phyloP scores from a whole-genome alignment of 2,329 filamentous ascomycete species.

The Venturia asperata region DNA sequence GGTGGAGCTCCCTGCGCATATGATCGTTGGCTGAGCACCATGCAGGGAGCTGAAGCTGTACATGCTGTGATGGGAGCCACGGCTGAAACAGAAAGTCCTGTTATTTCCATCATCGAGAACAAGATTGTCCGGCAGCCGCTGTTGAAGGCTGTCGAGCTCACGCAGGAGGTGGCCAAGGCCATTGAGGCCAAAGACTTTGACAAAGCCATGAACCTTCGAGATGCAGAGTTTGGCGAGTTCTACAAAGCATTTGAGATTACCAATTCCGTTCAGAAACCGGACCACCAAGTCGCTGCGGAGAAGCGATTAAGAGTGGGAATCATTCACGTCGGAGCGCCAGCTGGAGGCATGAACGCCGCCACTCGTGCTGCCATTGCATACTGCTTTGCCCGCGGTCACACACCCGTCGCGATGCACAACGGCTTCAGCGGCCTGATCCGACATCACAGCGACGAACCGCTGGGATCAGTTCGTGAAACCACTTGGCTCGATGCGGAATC shows the following conservation, averaged over 20 bases:
- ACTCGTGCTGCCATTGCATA: constrained; percentile 90
- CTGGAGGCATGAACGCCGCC: constrained; percentile 92
- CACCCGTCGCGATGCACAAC: constrained; percentile 87
- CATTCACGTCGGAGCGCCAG: constrained; percentile 41
- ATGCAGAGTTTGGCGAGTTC: constrained; percentile 90
- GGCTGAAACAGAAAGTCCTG: constrained; percentile 81
- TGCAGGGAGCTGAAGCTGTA: constrained; percentile 92
- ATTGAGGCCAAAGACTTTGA: constrained; percentile 83
- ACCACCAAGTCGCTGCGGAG: constrained; percentile 58
- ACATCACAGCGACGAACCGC: constrained; percentile 76
- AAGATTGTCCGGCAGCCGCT: constrained; percentile 89
- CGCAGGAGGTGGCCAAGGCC: constrained; percentile 72
- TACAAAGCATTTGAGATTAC: constrained; percentile 87
- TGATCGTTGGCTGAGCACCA: constrained; percentile 83
- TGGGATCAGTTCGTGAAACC: constrained; percentile 77
- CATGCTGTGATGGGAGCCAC: constrained; percentile 84
- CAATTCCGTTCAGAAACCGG: constrained; percentile 69
- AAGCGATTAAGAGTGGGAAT: constrained; percentile 88
- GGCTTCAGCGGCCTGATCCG: constrained; percentile 90
- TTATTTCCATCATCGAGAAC: constrained; percentile 96
- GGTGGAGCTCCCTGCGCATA: constrained; percentile 89
- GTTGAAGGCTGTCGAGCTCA: constrained; percentile 80
- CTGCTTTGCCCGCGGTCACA: constrained; percentile 86
- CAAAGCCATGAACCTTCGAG: constrained; percentile 77
- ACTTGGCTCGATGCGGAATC: constrained; percentile 89